Evolutionary conservation across 805 yeast species (phyloP).

Genomic region (Metschnikowia peoriensis): DNA sequence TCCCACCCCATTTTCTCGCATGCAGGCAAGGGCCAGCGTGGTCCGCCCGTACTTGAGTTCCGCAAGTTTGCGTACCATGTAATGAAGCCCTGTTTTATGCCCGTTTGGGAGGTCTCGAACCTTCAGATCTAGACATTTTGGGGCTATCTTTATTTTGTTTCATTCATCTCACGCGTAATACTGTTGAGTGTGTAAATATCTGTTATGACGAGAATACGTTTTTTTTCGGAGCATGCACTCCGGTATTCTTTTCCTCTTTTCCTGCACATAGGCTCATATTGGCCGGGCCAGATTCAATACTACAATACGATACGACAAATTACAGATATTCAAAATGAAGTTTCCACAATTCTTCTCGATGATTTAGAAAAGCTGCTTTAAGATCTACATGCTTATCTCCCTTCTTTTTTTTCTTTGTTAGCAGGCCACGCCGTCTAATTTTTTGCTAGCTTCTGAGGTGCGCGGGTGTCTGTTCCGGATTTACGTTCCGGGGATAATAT

Average conservation of each 20-base stretch:
- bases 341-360: too few species aligned
- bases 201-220: background rate
- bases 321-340: background rate
- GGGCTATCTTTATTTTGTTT: too few species aligned
- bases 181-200: too few species aligned
- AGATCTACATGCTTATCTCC: too few species aligned
- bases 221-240: background rate
- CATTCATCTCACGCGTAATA: too few species aligned
- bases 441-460: background rate
- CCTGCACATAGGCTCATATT: background rate
- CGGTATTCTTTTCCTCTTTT: background rate
- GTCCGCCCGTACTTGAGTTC: slow-evolving; percentile 3
- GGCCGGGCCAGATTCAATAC: background rate
- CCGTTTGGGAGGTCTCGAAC: background rate
- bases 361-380: background rate
- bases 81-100: background rate
- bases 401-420: too few species aligned
- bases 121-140: background rate
- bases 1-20: background rate
- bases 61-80: background rate
- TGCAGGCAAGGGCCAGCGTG: slow-evolving; percentile 6
- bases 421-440: too few species aligned
- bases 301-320: background rate
- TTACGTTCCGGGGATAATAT: slow-evolving; percentile 4
- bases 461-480: background rate